phyloP scores from a whole-genome alignment of 805 yeast genomes.

The Maudiozyma bulderi region DNA sequence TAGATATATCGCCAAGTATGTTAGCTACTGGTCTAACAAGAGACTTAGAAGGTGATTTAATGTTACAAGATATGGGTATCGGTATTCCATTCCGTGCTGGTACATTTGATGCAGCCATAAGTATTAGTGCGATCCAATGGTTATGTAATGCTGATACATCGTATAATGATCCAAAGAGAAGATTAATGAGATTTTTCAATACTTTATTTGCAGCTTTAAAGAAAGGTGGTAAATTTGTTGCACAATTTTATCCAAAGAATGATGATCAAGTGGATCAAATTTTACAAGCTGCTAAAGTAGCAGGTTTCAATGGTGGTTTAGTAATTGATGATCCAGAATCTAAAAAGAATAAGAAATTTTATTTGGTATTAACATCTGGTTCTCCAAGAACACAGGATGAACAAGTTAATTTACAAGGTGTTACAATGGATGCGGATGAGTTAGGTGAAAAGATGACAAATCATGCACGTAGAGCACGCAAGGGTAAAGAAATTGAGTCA shows the following conservation, averaged over 20 bases:
- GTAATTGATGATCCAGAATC: constrained; percentile 91
- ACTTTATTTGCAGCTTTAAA: constrained; percentile 76
- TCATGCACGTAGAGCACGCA: constrained; percentile 12
- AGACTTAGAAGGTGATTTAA: constrained; percentile 87
- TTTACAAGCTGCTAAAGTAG: constrained; percentile 74
- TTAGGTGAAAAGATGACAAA: constrained; percentile 2
- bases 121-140: constrained; percentile 96
- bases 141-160: constrained; percentile 89
- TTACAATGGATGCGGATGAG: constrained; percentile 64
- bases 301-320: constrained; percentile 95
- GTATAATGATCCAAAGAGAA: constrained; percentile 69
- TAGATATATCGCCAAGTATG: constrained; percentile 96
- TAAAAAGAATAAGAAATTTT: constrained; percentile 83
- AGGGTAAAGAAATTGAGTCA: constrained; percentile 40
- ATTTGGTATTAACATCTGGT: constrained; percentile 62
- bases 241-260: constrained; percentile 91
- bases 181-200: constrained; percentile 76
- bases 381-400: constrained; percentile 70
- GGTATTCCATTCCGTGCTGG: constrained; percentile 97
- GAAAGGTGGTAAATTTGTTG: constrained; percentile 95
- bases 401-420: constrained; percentile 68
- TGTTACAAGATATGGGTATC: constrained; percentile 83
- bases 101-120: constrained; percentile 90
- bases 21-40: constrained; percentile 87
- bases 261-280: constrained; percentile 77